Base-by-base conservation (phyloP, 768 basidiomycete genomes). In the Rhodotorula babjevae region DNA sequence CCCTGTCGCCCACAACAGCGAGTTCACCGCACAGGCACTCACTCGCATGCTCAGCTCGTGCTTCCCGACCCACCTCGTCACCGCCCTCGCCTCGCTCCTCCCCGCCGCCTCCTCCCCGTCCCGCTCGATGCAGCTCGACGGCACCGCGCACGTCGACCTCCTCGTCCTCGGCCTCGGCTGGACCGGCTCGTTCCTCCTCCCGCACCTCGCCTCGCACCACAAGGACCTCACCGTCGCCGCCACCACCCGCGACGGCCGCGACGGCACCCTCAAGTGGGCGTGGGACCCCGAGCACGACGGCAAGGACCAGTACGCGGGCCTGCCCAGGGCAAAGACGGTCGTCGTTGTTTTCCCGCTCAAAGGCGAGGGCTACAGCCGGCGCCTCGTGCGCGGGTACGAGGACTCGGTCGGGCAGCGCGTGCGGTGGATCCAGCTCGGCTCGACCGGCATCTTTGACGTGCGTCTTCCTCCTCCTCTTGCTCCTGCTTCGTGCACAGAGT, bases 161-260 rank as follows among this genome's bases (percentile, higher is more conserved):
- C 84, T 88, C 65, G 85, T 89, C 73, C 84, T 89, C 61, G 88
- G 87, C 47, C 86, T 86, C 40, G 87, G 87, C 46, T 89, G 88
- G 87, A 86, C 86, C 10, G 86, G 85, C 2, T 83, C 81, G 15
- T 89, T 88, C 80, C 82, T 89, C 36, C 81, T 86, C 50, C 85
- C 87, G 0, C 85, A 86, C 44, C 86, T 86, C 78, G 40, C 77
- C 6, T 73, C 64, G 0, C 2, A 29, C 2, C 68, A 76, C 53
- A 67, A 70, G 33, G 2, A 18, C 27, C 29, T 76, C 65, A 46
- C 71, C 7, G 65, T 52, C 60, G 62, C 68, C 6, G 83, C 85
- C 6, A 88, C 88, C 0, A 84, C 84, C n/a, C 84, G 88, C 33
- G 80, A 84, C 55, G 87, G 87, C 11, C 78, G 83, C 27, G 78